Evolutionary conservation across 2,329 filamentous ascomycete species (phyloP).

Genomic region (Phialophora tarda): DNA sequence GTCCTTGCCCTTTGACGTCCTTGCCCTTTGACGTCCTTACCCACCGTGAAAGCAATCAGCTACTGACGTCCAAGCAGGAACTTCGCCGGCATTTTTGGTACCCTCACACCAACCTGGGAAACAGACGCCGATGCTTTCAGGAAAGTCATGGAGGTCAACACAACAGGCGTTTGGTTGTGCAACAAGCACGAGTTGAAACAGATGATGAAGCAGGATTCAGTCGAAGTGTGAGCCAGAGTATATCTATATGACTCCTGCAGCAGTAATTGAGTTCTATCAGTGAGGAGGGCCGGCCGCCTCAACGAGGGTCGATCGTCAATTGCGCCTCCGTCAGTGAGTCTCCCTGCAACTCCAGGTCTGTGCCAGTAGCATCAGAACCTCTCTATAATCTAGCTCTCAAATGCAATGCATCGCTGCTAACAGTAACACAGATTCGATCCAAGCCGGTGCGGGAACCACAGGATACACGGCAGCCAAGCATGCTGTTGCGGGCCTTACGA

Average conservation of each 20-base stretch:
- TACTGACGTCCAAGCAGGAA: slow-evolving; percentile 57
- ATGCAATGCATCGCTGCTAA: neutral
- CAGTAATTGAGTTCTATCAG: slow-evolving; percentile 7
- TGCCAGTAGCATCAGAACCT: neutral
- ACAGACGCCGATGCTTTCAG: slow-evolving; percentile 81
- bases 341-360: neutral
- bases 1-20: neutral
- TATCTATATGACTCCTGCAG: neutral
- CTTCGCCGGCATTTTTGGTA: slow-evolving; percentile 77
- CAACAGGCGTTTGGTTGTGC: slow-evolving; percentile 95
- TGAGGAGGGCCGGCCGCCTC: slow-evolving; percentile 28
- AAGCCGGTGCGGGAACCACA: slow-evolving; percentile 31
- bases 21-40: neutral
- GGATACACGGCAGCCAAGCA: slow-evolving; percentile 35
- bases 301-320: slow-evolving; percentile 52
- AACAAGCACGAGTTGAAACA: slow-evolving; percentile 79
- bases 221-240: slow-evolving; percentile 26
- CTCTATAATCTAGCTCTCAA: neutral
- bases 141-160: slow-evolving; percentile 88
- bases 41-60: neutral
- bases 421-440: slow-evolving; percentile 25
- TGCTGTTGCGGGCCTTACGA: slow-evolving; percentile 34
- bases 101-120: slow-evolving; percentile 21
- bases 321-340: slow-evolving; percentile 33
- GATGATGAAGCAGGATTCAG: slow-evolving; percentile 36